Evolutionary conservation across 768 basidiomycete species (phyloP).

Genomic region (Panaeolus papilionaceus): DNA sequence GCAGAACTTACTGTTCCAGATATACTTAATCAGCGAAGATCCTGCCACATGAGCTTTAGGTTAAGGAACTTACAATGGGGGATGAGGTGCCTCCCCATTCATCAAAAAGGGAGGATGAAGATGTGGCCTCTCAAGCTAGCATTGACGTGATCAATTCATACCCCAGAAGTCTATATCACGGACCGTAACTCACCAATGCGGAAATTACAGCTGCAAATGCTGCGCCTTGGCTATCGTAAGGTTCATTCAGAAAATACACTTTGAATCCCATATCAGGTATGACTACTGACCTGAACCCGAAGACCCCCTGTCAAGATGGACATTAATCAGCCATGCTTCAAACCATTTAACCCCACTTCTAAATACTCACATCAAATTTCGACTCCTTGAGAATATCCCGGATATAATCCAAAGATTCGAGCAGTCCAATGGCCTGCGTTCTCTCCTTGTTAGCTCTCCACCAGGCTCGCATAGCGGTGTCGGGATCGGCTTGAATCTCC

Average conservation of each 20-base stretch:
- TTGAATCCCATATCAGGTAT: neutral
- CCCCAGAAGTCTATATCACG: neutral
- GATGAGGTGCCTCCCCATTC: constrained; percentile 70
- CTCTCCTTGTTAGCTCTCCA: constrained; percentile 64
- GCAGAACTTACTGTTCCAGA: constrained; percentile 64
- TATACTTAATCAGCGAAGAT: neutral
- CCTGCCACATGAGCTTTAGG: neutral
- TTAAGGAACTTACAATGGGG: constrained; percentile 63
- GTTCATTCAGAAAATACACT: constrained; percentile 13
- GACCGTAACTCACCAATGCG: constrained; percentile 59
- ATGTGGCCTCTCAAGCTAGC: constrained; percentile 47
- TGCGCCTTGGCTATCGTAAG: constrained; percentile 69
- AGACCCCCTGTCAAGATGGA: constrained; percentile 59
- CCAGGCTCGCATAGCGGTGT: constrained; percentile 72
- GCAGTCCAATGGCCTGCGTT: constrained; percentile 59
- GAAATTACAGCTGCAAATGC: constrained; percentile 74
- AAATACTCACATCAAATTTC: constrained; percentile 66
- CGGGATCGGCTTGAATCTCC: constrained; percentile 56
- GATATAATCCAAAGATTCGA: constrained; percentile 59
- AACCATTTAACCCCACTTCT: constrained; percentile 17
- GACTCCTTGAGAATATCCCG: constrained; percentile 62
- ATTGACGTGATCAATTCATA: neutral
- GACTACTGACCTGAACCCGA: constrained; percentile 72
- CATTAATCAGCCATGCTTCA: constrained; percentile 16
- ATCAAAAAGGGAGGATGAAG: constrained; percentile 64